phyloP scores from a whole-genome alignment of 352 stramenopile genomes.

The Phytopythium delawarense region DNA sequence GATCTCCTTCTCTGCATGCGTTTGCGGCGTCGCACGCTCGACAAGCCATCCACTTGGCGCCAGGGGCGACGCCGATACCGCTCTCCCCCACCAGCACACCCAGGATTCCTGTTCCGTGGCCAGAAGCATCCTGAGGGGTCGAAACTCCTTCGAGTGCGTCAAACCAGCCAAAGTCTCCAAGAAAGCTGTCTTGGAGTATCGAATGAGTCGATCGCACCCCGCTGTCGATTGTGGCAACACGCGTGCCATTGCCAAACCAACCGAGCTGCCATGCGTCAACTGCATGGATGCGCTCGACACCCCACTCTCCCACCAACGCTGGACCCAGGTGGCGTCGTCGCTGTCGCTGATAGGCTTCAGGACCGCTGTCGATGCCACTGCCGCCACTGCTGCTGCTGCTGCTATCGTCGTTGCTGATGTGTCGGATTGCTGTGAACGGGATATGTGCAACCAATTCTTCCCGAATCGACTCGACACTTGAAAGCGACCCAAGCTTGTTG shows the following conservation, averaged over 20 bases:
- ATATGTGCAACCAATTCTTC: slow-evolving; percentile 18
- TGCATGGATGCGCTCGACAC: slow-evolving; percentile 32
- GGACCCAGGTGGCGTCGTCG: slow-evolving; percentile 9
- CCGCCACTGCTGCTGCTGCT: not conserved
- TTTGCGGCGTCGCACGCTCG: slow-evolving; percentile 27
- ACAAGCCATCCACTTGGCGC: slow-evolving; percentile 37
- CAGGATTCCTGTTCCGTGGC: slow-evolving; percentile 36
- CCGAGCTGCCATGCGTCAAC: slow-evolving; percentile 32
- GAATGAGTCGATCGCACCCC: slow-evolving; percentile 34
- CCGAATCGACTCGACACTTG: slow-evolving; percentile 24
- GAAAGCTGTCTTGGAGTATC: slow-evolving; percentile 26
- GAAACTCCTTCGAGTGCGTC: slow-evolving; percentile 27
- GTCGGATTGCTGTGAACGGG: slow-evolving; percentile 5
- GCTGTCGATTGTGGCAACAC: slow-evolving; percentile 45
- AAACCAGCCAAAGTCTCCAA: slow-evolving; percentile 45
- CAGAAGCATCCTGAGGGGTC: slow-evolving; percentile 26
- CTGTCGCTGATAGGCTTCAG: not conserved
- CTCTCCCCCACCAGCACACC: slow-evolving; percentile 24
- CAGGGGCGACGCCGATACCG: slow-evolving; percentile 31
- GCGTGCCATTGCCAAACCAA: slow-evolving; percentile 29
- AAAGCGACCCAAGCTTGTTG: slow-evolving; percentile 22
- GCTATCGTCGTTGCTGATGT: not conserved
- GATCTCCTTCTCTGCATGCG: slow-evolving; percentile 26
- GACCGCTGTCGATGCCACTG: not conserved
- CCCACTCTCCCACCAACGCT: slow-evolving; percentile 29